These are phyloP conservation scores for Solanum pinnatisectum DNA, from an alignment of 257 asterid genomes.

Conservation along the genomic window DNA sequence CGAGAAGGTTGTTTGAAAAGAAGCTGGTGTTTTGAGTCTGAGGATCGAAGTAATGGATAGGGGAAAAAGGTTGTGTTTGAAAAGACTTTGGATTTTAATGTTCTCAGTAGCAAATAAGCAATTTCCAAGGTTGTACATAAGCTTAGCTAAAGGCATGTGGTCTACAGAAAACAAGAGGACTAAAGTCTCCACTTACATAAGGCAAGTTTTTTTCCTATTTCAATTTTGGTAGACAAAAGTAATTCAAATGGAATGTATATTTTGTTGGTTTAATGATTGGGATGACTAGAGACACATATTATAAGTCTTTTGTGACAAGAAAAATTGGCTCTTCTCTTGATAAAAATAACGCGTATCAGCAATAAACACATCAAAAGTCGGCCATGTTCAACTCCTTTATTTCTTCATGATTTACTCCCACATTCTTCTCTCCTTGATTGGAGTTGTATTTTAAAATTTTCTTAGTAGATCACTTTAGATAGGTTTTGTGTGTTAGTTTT, in stretches of 20 bases:
- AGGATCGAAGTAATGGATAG: constrained; percentile 51
- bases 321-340: too few species aligned
- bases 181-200: neutral
- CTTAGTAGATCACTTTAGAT: too few species aligned
- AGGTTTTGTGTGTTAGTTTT: too few species aligned
- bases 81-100: too few species aligned
- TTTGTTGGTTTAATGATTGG: neutral
- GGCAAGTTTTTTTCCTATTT: neutral
- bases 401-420: too few species aligned
- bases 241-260: neutral
- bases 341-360: too few species aligned
- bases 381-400: too few species aligned
- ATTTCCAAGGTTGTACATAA: neutral
- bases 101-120: neutral
- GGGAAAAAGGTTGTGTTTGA: constrained; percentile 15
- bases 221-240: neutral
- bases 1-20: constrained; percentile 63
- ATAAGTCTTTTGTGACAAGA: too few species aligned
- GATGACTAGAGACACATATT: neutral
- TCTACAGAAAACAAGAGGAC: neutral
- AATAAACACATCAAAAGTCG: too few species aligned
- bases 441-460: too few species aligned
- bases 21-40: constrained; percentile 35
- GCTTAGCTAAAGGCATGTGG: neutral
- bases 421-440: too few species aligned